Percentiles rank a stretch among this genome's conserved stretches.
Evolutionary conservation across 805 yeast species (phyloP).

Genomic region (Dipodascus albidus): DNA sequence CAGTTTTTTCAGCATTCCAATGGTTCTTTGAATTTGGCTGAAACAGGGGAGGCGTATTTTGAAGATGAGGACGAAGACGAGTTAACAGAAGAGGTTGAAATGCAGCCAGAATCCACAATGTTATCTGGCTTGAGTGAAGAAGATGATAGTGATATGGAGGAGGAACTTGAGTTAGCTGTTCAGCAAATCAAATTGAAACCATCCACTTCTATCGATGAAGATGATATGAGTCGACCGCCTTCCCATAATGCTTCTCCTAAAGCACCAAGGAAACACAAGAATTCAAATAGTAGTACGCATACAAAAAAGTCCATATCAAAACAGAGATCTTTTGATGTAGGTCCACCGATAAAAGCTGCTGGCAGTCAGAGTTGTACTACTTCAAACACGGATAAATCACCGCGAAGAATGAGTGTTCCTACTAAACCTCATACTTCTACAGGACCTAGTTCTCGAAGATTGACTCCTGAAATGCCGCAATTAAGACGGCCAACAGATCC

Average conservation of each 20-base stretch:
- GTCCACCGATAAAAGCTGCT: constrained; percentile 1
- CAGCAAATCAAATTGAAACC: constrained; percentile 22
- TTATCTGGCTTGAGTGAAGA: constrained; percentile 29
- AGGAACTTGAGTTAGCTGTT: constrained; percentile 28
- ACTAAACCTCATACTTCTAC: not conserved
- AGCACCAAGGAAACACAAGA: constrained; percentile 2
- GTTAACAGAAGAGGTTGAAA: constrained; percentile 1
- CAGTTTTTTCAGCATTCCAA: constrained; percentile 7
- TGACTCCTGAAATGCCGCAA: constrained; percentile 1
- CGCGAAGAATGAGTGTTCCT: constrained; percentile 6
- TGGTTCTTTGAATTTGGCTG: constrained; percentile 1
- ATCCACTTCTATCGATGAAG: constrained; percentile 3
- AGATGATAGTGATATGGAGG: constrained; percentile 31
- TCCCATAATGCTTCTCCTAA: constrained; percentile 10
- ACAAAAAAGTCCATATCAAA: constrained; percentile 2
- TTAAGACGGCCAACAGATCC: not conserved
- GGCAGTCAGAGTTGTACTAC: not conserved
- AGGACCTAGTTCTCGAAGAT: not conserved
- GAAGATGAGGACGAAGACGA: constrained; percentile 19
- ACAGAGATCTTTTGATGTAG: constrained; percentile 10
- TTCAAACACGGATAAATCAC: not conserved
- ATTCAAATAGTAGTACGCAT: constrained; percentile 3
- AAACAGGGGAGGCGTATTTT: constrained; percentile 7
- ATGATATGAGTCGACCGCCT: constrained; percentile 7
- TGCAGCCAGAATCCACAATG: constrained; percentile 6